Base-by-base conservation (phyloP, 768 basidiomycete genomes). In the Amanita phalloides region DNA sequence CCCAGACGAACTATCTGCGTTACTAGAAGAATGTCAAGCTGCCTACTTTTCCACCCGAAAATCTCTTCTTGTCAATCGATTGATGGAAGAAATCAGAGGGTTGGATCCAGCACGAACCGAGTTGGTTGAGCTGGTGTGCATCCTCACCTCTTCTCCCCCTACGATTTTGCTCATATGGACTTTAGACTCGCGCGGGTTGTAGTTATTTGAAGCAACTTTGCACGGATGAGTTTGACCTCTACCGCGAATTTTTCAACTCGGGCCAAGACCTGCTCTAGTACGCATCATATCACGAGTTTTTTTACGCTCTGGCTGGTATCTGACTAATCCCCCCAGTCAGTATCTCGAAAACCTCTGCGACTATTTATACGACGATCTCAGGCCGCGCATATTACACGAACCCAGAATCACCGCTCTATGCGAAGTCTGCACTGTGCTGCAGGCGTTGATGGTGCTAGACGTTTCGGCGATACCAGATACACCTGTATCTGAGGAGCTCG, bases 391-490 rank as follows among this genome's bases (percentile, higher is more conserved):
- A 55, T 76, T 97, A 2, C 94, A 97, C 59, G 95, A 97, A 61
- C 84, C 86, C 0, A 81, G 86, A 4, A 78, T 99, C 43, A 84
- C 85, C 1, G 83, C 82, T 0, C 79, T 99, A 1, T 94, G 93
- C 62, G 89, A 94, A 64, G 90, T 97, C 23, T 99, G 95, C 72
- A 97, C 91, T 0, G 90, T 99, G 17, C 74, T 99, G 2, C 90
- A 94, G 62, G 95, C 94, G 0, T 74, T 98, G 38, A 97, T 98
- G 91, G 88, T 97, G 3, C 81, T 93, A 26, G 93, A 95, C 61
- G 73, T 88, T 14, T 71, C 78, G 0, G 66, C 57, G 53, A 6
- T 58, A 36, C 55, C 60, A 2, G 63, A 59, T 9, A 54, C 68
- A 8, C 57, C 61, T 4, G 63, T 64, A 8, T 61, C 63, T 1